Conservation (phyloP, 352 stramenopile genomes). For the Pythium aristosporum region DNA sequence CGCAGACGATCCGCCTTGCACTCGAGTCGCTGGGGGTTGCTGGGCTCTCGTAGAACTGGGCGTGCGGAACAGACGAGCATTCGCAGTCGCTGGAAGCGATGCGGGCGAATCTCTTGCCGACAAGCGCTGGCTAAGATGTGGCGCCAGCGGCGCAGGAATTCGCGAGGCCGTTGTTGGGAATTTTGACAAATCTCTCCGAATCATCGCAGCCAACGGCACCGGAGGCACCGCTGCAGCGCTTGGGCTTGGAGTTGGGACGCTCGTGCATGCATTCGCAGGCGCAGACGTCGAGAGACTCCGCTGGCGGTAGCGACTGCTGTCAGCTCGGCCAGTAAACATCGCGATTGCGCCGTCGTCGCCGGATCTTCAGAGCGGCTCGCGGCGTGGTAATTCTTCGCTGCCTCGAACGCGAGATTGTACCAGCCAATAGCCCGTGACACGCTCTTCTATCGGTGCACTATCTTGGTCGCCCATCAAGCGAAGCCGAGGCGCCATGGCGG, state of each 20-base stretch:
- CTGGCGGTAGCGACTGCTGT: slow-evolving; percentile 30
- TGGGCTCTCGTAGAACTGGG: neutral
- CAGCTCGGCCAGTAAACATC: slow-evolving; percentile 26
- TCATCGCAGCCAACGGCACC: neutral
- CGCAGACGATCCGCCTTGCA: neutral
- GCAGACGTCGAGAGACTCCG: slow-evolving; percentile 25
- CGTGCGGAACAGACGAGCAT: neutral
- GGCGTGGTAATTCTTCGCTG: neutral
- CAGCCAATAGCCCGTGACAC: neutral
- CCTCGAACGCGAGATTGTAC: neutral
- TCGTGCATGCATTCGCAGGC: slow-evolving; percentile 7
- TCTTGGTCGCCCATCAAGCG: slow-evolving; percentile 10
- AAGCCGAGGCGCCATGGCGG: neutral
- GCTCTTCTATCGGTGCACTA: neutral
- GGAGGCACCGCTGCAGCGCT: neutral
- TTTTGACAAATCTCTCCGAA: slow-evolving; percentile 1
- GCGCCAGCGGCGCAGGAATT: neutral
- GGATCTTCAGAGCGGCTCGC: neutral
- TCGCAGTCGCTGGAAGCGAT: neutral
- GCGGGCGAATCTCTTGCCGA: neutral
- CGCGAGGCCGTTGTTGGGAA: neutral
- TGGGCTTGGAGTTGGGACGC: no score
- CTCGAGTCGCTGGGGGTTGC: neutral
- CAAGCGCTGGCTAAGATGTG: neutral
- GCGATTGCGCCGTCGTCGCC: neutral